These are phyloP conservation scores for Clarireedia monteithiana DNA, from an alignment of 2,329 filamentous ascomycete species.

Conservation along the genomic window DNA sequence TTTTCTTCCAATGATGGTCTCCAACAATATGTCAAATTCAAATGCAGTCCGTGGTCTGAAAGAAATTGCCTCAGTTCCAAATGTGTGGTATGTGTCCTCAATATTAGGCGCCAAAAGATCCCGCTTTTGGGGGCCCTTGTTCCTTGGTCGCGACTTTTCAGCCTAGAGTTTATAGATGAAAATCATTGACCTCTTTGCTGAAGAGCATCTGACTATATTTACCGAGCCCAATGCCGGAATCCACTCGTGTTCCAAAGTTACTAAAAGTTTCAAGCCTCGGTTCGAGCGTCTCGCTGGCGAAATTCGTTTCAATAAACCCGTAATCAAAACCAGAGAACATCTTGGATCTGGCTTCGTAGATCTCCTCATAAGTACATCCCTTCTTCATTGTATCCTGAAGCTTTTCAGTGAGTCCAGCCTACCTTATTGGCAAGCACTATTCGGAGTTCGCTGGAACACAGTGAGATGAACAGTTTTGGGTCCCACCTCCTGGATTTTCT, in stretches of 20 bases:
- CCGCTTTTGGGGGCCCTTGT: conserved; percentile 27
- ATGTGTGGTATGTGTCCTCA: neutral
- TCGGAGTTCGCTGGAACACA: conserved; percentile 52
- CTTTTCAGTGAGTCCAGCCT: conserved; percentile 33
- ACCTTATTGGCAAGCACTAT: conserved; percentile 51
- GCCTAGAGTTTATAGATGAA: conserved; percentile 42
- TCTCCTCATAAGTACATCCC: conserved; percentile 30
- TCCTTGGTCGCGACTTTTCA: conserved; percentile 35
- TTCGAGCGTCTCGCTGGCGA: conserved; percentile 35
- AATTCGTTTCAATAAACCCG: conserved; percentile 38
- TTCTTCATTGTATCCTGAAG: conserved; percentile 38
- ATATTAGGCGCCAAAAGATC: neutral
- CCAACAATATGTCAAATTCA: neutral
- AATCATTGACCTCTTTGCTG: conserved; percentile 36
- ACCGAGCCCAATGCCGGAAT: conserved; percentile 38
- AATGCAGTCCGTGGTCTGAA: neutral
- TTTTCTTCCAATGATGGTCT: neutral
- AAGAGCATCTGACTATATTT: conserved; percentile 40
- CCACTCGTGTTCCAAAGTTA: conserved; percentile 38
- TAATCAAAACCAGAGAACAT: conserved; percentile 46
- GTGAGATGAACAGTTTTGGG: conserved; percentile 33
- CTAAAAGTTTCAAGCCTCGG: conserved; percentile 38
- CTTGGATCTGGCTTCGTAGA: conserved; percentile 38
- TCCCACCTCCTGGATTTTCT: conserved; percentile 23
- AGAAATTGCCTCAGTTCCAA: neutral